phyloP scores from a whole-genome alignment of 2,329 filamentous ascomycete species.

The Diaporthe ampelina region DNA sequence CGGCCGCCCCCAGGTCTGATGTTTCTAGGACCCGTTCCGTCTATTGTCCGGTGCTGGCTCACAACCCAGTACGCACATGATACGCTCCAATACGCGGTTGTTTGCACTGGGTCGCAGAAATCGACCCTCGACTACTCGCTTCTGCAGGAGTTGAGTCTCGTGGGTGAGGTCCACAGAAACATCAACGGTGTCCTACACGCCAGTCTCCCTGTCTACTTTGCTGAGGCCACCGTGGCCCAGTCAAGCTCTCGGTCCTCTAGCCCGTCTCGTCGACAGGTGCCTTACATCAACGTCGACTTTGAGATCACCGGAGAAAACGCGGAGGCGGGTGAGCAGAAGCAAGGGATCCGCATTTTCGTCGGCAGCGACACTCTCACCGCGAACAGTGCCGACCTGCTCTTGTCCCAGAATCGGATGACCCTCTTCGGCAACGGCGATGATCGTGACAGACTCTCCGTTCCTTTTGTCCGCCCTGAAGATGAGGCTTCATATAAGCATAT shows the following conservation, averaged over 20 bases:
- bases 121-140: constrained; percentile 85
- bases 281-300: constrained; percentile 84
- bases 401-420: constrained; percentile 91
- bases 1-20: constrained; percentile 87
- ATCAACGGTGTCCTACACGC: constrained; percentile 77
- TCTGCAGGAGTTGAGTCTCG: constrained; percentile 79
- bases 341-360: constrained; percentile 85
- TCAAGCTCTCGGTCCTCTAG: constrained; percentile 79
- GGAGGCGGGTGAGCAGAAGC: constrained; percentile 64
- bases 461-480: constrained; percentile 92
- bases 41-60: constrained; percentile 96
- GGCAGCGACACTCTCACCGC: constrained; percentile 89
- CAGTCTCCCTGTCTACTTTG: constrained; percentile 87
- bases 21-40: constrained; percentile 88
- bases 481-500: constrained; percentile 85
- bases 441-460: constrained; percentile 87
- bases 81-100: constrained; percentile 88
- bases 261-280: constrained; percentile 79
- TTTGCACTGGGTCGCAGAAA: constrained; percentile 92
- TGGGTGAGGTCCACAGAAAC: constrained; percentile 74
- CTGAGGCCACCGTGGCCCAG: constrained; percentile 87
- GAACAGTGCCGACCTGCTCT: constrained; percentile 90
- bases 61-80: constrained; percentile 91
- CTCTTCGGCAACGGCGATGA: constrained; percentile 82
- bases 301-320: constrained; percentile 75